Base-by-base conservation (phyloP, 805 yeast species). In the Candida sonorensis region DNA sequence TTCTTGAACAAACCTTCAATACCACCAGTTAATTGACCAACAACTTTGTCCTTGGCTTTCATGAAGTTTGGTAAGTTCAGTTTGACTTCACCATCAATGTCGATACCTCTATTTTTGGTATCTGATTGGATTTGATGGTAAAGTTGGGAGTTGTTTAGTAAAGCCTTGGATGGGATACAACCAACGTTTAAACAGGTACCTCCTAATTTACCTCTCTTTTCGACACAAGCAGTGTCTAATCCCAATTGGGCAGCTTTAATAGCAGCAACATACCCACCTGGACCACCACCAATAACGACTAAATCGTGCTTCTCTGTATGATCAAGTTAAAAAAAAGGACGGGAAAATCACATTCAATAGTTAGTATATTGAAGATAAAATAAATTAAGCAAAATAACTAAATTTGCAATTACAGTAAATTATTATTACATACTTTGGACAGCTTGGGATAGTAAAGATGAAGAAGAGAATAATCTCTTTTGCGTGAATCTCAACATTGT, bases 171-270 rank as follows among this genome's bases (percentile, higher is more conserved):
- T 38, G 99, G 99, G 54, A 92, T 92, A 73, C 99, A 92, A 30
- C 99, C 99, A 34, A 92, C 97, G 63, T 92, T 92, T 52, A 94
- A 69, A 76, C 99, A 92, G 35, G 98, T 92, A 54, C 99, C 99
- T 43, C 99, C 99, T 43, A 94, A 74, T 27, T 77, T 65, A 28
- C 99, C 99, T 64, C 99, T 81, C 67, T 86, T 87, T 64, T 92
- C 99, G 46, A 92, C 69, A 74, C 98, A 92, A 22, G 97, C 98
- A 34, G 96, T 86, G 62, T 88, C 80, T 50, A 70, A 73, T 26
- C 97, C 97, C 40, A 88, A 71, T 69, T 92, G 99, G 31, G 98
- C 98, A 39, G 96, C 96, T 64, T 86, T 90, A 62, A 92, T 92
- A 53, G 99, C 98, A 35, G 97, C 97, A 50, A 92, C 92, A 61